These are phyloP conservation scores for Apium graveolens DNA, from an alignment of 129 eudicot genomes.

Conservation along the genomic window DNA sequence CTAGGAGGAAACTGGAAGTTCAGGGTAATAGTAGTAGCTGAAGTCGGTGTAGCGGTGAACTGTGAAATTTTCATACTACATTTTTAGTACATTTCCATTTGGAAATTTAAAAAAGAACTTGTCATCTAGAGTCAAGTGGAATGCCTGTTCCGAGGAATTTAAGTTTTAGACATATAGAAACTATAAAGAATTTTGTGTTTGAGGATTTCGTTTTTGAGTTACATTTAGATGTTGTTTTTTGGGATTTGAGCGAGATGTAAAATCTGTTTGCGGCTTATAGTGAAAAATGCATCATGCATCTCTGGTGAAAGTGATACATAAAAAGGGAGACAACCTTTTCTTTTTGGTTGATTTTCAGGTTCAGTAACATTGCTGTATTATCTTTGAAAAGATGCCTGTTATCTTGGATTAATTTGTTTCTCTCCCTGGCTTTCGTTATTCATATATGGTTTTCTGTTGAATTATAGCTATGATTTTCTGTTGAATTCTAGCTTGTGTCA, in stretches of 20 bases:
- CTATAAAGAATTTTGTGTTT: conserved; percentile 33
- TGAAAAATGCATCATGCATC: conserved; percentile 43
- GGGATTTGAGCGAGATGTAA: conserved; percentile 56
- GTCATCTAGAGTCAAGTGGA: conserved; percentile 27
- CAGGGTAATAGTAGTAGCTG: conserved; percentile 23
- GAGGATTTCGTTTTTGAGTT: conserved; percentile 31
- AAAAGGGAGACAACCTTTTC: conserved; percentile 19
- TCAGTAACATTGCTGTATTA: conserved; percentile 22
- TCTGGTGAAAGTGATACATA: conserved; percentile 40
- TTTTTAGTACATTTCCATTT: conserved; percentile 22
- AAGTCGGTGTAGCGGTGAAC: conserved; percentile 28
- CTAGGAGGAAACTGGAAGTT: conserved; percentile 25
- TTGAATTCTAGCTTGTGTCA: background rate
- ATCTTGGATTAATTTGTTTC: conserved; percentile 10
- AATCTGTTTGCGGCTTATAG: conserved; percentile 60
- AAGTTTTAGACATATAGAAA: conserved; percentile 33
- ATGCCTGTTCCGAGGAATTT: conserved; percentile 25
- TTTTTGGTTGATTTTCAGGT: conserved; percentile 15
- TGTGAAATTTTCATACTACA: conserved; percentile 12
- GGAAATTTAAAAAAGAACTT: conserved; percentile 17
- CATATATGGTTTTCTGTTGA: conserved; percentile 23
- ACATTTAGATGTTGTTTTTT: conserved; percentile 26
- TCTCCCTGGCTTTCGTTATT: conserved; percentile 1
- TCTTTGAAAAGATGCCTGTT: conserved; percentile 15
- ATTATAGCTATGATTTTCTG: background rate